Conservation (phyloP, 148 eudicot species). For the Dianthus caryophyllus region DNA sequence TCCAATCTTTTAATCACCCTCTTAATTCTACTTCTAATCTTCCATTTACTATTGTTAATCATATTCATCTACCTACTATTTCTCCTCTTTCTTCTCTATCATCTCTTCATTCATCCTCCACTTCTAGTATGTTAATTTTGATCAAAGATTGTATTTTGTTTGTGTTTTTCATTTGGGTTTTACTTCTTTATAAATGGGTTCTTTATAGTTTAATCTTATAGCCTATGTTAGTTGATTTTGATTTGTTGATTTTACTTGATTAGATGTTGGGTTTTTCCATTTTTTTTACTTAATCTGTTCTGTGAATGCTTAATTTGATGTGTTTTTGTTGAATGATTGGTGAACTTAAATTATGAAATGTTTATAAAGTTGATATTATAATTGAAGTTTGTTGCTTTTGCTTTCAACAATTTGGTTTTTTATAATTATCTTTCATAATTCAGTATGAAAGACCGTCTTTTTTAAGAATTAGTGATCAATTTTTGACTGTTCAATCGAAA, state of each 20-base stretch:
- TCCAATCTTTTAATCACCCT: not conserved
- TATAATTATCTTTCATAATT: not conserved
- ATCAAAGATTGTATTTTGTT: not conserved
- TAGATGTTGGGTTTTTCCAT: not conserved
- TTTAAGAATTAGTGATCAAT: not conserved
- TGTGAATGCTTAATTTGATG: not conserved
- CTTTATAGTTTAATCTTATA: not conserved
- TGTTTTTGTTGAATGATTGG: not conserved
- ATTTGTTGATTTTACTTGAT: not conserved
- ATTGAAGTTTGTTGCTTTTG: not conserved
- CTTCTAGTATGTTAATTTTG: not conserved
- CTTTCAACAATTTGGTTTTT: too few species aligned
- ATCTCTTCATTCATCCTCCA: not conserved
- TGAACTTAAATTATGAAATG: not conserved
- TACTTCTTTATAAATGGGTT: not conserved
- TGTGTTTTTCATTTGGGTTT: not conserved
- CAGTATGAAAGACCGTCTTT: not conserved
- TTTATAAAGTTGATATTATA: not conserved
- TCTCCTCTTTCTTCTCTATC: not conserved
- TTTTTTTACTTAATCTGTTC: not conserved
- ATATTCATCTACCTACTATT: slow-evolving; percentile 1
- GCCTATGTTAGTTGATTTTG: not conserved
- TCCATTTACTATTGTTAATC: slow-evolving; percentile 16
- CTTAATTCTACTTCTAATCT: not conserved
- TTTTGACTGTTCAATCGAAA: not conserved